Base-by-base conservation (phyloP, 2,329 filamentous ascomycete species). In the Diaporthe aspalathi region DNA sequence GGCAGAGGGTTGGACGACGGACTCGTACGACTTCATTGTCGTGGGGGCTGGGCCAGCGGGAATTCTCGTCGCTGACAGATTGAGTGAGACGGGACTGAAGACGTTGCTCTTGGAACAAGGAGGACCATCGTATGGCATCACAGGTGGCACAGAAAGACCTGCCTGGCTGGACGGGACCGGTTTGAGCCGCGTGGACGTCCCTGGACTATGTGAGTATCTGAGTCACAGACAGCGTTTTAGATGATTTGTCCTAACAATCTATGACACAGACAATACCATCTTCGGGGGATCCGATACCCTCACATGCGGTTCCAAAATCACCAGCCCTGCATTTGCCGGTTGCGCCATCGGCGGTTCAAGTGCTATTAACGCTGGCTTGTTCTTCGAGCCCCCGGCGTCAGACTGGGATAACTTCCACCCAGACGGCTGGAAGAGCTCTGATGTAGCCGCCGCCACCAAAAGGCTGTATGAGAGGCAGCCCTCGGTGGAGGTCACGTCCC, bases 331-430 rank as follows among this genome's bases (percentile, higher is more conserved):
- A 12, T 87, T 82, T 73, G 81, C 84, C 29, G 87, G 83, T 35
- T 89, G 87, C 75, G 84, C 84, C 0, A 79, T 88, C 17, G 86
- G 86, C 6, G 86, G 86, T 11, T 84, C 82, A 70, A 86, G 83
- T 57, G 85, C 86, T 12, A 86, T 88, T 77, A 88, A 88, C 69
- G 86, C 86, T 7, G 86, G 86, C 11, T 76, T 88, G 1, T 88
- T 83, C 76, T 87, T 88, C 72, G 83, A 88, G 72, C 86, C 86
- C 7, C 86, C 86, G 0, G 82, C 84, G 1, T 84, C 83, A 1
- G 86, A 88, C 73, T 94, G 92, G 84, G 90, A 94, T 78, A 85
- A 87, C 77, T 92, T 92, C 79, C 94, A 93, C 82, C 92, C 92
- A 0, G 74, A 82, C 1, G 92, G 92, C 27, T 94, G 92, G 92